Conservation (phyloP, 768 basidiomycete genomes). For the Arthromyces matolae region DNA sequence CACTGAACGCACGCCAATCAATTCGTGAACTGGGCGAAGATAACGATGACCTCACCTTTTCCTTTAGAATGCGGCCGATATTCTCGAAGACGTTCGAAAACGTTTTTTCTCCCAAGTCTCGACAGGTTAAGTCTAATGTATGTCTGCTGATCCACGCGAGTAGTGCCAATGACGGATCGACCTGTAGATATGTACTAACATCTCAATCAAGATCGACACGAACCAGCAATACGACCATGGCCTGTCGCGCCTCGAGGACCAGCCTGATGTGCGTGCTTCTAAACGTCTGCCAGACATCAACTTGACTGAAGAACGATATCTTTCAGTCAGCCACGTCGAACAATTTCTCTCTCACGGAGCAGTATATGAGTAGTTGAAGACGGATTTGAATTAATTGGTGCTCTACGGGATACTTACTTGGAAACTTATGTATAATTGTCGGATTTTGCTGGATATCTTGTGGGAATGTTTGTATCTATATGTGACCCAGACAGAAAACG, state of each 20-base stretch:
- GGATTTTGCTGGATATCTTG: too few species aligned
- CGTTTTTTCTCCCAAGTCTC: slow-evolving; percentile 16
- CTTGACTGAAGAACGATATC: not conserved
- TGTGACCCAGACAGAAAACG: slow-evolving; percentile 1
- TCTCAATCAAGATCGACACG: slow-evolving; percentile 65
- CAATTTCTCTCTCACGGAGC: slow-evolving; percentile 11
- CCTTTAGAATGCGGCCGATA: slow-evolving; percentile 33
- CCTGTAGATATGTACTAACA: slow-evolving; percentile 41
- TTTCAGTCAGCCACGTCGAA: slow-evolving; percentile 18
- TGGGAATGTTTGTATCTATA: slow-evolving; percentile 12
- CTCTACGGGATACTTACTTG: slow-evolving; percentile 14
- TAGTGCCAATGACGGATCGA: slow-evolving; percentile 3
- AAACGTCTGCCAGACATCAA: not conserved
- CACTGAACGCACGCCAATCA: slow-evolving; percentile 45
- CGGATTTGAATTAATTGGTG: not conserved
- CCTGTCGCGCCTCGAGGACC: slow-evolving; percentile 13
- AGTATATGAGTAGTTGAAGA: slow-evolving; percentile 1
- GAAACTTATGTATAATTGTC: too few species aligned
- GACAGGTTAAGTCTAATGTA: slow-evolving; percentile 32
- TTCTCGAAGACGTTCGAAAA: slow-evolving; percentile 23
- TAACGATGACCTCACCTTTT: slow-evolving; percentile 44
- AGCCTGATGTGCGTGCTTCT: slow-evolving; percentile 14
- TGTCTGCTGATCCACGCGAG: slow-evolving; percentile 1
- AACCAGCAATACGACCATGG: slow-evolving; percentile 49
- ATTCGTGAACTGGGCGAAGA: slow-evolving; percentile 43